Percentiles rank a stretch among this genome's conserved stretches.
phyloP scores from a whole-genome alignment of 768 basidiomycete species.

The Pulveroboletus sp. region DNA sequence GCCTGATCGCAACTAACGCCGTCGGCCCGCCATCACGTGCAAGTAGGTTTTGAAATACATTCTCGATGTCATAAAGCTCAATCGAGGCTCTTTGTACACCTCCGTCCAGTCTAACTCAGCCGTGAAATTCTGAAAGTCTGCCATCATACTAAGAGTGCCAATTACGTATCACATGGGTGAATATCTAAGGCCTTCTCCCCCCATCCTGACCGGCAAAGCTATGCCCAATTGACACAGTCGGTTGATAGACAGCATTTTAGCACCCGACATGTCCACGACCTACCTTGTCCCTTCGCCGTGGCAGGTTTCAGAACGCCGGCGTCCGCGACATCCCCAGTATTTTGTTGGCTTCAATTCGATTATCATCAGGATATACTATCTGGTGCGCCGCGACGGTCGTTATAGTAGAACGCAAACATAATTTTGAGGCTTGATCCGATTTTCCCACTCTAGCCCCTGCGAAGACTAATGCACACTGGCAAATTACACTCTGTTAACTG shows the following conservation, averaged over 20 bases:
- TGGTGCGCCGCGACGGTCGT: not conserved
- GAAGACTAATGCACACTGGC: not conserved
- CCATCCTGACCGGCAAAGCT: too few species aligned
- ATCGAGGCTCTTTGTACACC: conserved; percentile 1
- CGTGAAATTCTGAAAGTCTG: too few species aligned
- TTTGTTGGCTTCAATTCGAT: too few species aligned
- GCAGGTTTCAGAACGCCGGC: not conserved
- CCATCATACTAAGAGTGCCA: too few species aligned
- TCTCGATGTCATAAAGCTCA: conserved; percentile 4
- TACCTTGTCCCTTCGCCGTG: too few species aligned
- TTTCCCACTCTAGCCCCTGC: conserved; percentile 9
- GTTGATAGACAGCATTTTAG: not conserved
- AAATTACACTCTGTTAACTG: not conserved
- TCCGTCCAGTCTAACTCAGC: not conserved
- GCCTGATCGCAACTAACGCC: not conserved
- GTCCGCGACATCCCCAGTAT: not conserved
- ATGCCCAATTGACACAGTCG: too few species aligned
- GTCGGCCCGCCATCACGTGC: not conserved
- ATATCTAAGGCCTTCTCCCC: too few species aligned
- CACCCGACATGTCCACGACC: not conserved
- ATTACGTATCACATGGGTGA: too few species aligned
- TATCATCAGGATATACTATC: too few species aligned
- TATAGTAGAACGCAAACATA: not conserved
- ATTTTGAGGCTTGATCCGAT: too few species aligned
- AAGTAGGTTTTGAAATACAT: conserved; percentile 7